These are phyloP conservation scores for Prunus davidiana DNA, from an alignment of 306 rosid genomes.

Conservation along the genomic window DNA sequence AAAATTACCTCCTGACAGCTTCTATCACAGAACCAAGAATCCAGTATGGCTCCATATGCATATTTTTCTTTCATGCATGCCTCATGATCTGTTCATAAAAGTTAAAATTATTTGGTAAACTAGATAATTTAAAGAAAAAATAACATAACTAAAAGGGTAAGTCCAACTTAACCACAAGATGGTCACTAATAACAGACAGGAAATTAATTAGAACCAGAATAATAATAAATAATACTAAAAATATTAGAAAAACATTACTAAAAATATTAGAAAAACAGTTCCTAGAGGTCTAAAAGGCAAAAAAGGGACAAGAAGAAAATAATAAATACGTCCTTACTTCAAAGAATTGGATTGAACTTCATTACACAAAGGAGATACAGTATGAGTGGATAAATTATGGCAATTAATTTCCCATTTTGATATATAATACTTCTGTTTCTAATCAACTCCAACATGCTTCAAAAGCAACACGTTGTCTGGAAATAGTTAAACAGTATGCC, in stretches of 20 bases:
- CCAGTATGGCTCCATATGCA: slow-evolving; percentile 40
- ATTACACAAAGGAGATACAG: neutral
- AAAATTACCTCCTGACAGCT: slow-evolving; percentile 79
- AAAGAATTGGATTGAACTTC: neutral
- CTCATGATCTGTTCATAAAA: slow-evolving; percentile 66
- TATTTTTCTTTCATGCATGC: slow-evolving; percentile 55
- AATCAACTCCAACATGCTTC: slow-evolving; percentile 6
- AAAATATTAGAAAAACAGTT: neutral
- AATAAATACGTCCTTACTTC: neutral
- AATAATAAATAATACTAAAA: neutral
- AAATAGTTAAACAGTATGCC: slow-evolving; percentile 4
- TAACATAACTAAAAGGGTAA: slow-evolving; percentile 2
- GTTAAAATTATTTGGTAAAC: slow-evolving; percentile 24
- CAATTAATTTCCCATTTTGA: neutral
- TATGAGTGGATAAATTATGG: neutral
- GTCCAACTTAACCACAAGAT: neutral
- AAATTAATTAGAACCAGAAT: neutral
- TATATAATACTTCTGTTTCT: neutral
- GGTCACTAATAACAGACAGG: neutral
- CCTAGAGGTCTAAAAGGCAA: neutral
- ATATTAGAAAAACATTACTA: too few relatives aligned
- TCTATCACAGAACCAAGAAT: slow-evolving; percentile 64
- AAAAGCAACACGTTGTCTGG: neutral
- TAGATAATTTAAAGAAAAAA: slow-evolving; percentile 16
- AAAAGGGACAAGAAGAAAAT: neutral